Evolutionary conservation across 208 protist genomes (phyloP).

Genomic region (Crithidia bombi): DNA sequence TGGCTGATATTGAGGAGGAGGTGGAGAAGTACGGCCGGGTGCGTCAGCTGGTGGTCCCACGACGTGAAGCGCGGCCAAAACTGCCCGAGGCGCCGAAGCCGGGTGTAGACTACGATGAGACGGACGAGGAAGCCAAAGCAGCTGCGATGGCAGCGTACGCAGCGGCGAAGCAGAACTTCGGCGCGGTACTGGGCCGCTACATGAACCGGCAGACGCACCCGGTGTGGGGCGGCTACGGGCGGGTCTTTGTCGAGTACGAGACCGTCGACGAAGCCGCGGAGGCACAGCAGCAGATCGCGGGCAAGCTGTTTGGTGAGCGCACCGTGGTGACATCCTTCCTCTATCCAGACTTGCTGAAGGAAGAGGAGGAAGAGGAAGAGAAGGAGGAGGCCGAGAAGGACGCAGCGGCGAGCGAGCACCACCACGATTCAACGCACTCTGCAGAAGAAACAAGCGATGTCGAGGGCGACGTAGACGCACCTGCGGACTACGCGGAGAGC

Average conservation of each 20-base stretch:
- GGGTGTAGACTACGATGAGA: constrained; percentile 33
- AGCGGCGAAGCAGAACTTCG: constrained; percentile 54
- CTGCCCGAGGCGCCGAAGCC: constrained; percentile 58
- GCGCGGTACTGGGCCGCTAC: constrained; percentile 57
- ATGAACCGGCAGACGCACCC: constrained; percentile 73
- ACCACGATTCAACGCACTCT: not conserved
- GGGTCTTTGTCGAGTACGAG: constrained; percentile 89
- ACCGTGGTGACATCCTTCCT: constrained; percentile 93
- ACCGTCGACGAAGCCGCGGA: constrained; percentile 82
- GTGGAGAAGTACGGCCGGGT: constrained; percentile 87
- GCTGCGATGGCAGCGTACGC: constrained; percentile 51
- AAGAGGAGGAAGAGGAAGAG: constrained; percentile 40
- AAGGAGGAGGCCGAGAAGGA: constrained; percentile 22
- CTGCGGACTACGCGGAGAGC: not conserved
- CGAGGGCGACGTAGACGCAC: not conserved
- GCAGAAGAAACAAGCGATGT: not conserved
- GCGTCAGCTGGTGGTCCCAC: constrained; percentile 76
- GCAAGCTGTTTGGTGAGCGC: constrained; percentile 80
- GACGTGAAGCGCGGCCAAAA: constrained; percentile 63
- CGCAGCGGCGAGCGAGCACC: constrained; percentile 11
- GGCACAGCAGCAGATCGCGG: constrained; percentile 83
- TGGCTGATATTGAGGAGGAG: constrained; percentile 79
- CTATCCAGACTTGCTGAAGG: constrained; percentile 80
- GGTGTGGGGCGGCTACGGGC: constrained; percentile 80
- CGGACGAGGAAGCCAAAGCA: constrained; percentile 31